These are phyloP conservation scores for Starmerella cellae DNA, from an alignment of 805 yeast species.

Conservation along the genomic window DNA sequence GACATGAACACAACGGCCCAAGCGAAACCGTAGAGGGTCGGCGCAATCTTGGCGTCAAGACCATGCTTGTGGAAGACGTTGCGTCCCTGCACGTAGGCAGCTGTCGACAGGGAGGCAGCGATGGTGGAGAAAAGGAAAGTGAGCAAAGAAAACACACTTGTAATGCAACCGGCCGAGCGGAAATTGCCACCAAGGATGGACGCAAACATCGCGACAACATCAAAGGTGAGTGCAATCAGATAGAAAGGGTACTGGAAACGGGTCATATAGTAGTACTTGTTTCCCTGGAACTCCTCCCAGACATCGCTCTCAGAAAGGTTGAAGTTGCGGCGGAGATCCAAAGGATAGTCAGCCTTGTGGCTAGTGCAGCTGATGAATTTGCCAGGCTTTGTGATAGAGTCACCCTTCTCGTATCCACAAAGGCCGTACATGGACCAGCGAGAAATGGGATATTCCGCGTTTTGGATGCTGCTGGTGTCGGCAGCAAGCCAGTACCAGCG, in stretches of 20 bases:
- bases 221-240: constrained; percentile 43
- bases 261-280: constrained; percentile 50
- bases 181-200: constrained; percentile 20
- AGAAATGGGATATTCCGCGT: constrained; percentile 32
- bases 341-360: constrained; percentile 63
- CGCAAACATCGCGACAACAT: constrained; percentile 36
- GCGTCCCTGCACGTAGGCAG: constrained; percentile 62
- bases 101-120: constrained; percentile 61
- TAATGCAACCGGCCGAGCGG: constrained; percentile 22
- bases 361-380: constrained; percentile 38
- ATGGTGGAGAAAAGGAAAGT: constrained; percentile 30
- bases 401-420: constrained; percentile 37
- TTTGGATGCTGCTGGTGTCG: constrained; percentile 43
- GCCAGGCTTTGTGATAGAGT: constrained; percentile 35
- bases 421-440: constrained; percentile 78
- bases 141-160: constrained; percentile 20
- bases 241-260: constrained; percentile 57
- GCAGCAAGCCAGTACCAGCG: constrained; percentile 72
- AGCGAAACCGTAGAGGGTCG: constrained; percentile 39
- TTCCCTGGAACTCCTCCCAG: constrained; percentile 43
- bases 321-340: constrained; percentile 71
- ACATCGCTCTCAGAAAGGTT: constrained; percentile 41
- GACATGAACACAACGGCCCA: constrained; percentile 42
- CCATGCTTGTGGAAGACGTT: constrained; percentile 46
- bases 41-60: constrained; percentile 23